These are phyloP conservation scores for Asterella californica DNA, from an alignment of 225 moss, liverwort and hornwort genomes.

Conservation along the genomic window DNA sequence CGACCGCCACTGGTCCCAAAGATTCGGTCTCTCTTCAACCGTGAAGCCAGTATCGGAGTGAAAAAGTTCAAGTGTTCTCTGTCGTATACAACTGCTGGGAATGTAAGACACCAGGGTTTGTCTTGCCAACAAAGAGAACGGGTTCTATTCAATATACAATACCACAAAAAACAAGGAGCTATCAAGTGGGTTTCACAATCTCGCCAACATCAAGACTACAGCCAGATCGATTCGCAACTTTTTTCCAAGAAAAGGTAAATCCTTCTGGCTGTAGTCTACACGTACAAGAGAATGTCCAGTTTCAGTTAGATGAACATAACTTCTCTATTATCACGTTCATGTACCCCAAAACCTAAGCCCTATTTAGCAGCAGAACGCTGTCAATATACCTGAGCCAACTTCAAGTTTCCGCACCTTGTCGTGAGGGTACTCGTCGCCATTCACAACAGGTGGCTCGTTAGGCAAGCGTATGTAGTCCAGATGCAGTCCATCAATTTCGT, in stretches of 20 bases:
- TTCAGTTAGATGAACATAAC: background rate
- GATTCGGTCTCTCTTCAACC: constrained; percentile 30
- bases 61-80: constrained; percentile 39
- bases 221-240: background rate
- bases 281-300: background rate
- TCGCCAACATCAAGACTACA: background rate
- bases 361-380: background rate
- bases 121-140: background rate
- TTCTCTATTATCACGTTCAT: background rate
- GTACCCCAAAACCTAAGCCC: background rate
- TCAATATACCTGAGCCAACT: constrained; percentile 22
- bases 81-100: constrained; percentile 3
- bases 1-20: constrained; percentile 46
- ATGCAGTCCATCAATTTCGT: constrained; percentile 43
- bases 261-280: too few relatives aligned
- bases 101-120: background rate
- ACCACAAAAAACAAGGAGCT: too few relatives aligned
- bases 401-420: constrained; percentile 39
- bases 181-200: background rate
- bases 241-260: too few relatives aligned
- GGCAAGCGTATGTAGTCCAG: constrained; percentile 50
- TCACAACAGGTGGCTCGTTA: constrained; percentile 39
- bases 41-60: constrained; percentile 35
- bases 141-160: background rate
- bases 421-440: constrained; percentile 32